Conservation (phyloP, 305 asterid genomes). For the Petunia hybrid region DNA sequence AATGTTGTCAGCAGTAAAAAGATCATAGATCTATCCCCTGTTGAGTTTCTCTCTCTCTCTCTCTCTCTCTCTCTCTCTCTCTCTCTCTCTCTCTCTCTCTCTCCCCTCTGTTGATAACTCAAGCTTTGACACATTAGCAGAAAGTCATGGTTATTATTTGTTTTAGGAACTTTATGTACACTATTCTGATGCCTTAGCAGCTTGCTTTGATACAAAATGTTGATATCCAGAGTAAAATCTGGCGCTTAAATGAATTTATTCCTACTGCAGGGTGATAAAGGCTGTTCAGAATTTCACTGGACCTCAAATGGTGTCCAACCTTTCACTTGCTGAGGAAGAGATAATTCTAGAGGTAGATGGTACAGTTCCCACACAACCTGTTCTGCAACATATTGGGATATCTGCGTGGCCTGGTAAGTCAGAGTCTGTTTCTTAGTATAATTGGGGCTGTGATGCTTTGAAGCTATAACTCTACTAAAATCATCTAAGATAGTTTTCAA, state of each 20-base stretch:
- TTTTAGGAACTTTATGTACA: background rate
- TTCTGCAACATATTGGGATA: slow-evolving; percentile 87
- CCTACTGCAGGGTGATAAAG: slow-evolving; percentile 69
- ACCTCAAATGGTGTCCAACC: slow-evolving; percentile 68
- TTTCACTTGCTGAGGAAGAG: slow-evolving; percentile 85
- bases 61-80: slow-evolving; percentile 5
- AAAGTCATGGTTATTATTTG: slow-evolving; percentile 10
- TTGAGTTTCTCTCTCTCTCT: background rate
- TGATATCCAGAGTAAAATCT: slow-evolving; percentile 14
- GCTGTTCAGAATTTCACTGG: slow-evolving; percentile 66
- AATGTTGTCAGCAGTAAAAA: background rate
- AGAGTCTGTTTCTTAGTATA: slow-evolving; percentile 35
- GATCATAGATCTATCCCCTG: background rate
- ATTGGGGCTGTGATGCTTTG: slow-evolving; percentile 8
- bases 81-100: background rate
- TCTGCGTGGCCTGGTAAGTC: slow-evolving; percentile 95
- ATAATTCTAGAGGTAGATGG: slow-evolving; percentile 80
- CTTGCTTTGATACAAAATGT: slow-evolving; percentile 15
- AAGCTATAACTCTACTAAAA: background rate
- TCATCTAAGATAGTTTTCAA: background rate
- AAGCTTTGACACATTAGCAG: background rate
- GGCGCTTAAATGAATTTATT: slow-evolving; percentile 13
- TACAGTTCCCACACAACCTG: slow-evolving; percentile 85
- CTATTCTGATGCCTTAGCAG: slow-evolving; percentile 5
- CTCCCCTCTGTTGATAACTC: background rate